Base-by-base conservation (phyloP, 768 basidiomycete genomes). In the Mycena olivaceomarginata region DNA sequence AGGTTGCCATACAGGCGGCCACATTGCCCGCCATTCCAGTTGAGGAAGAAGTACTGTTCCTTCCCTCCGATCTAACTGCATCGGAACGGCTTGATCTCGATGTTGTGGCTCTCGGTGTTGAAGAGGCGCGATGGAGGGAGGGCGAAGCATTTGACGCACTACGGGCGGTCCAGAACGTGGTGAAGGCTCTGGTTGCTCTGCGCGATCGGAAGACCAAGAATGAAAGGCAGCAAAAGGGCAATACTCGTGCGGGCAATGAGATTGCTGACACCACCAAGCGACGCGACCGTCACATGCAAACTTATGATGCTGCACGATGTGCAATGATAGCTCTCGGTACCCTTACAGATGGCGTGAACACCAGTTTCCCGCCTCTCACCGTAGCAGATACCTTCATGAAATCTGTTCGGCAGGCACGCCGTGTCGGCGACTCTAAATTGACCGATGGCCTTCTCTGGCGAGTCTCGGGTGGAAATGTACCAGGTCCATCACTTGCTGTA, bases 381-480 rank as follows among this genome's bases (percentile, higher is more conserved):
- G n/a, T n/a, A n/a, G n/a, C n/a, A n/a, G n/a, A n/a, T n/a, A n/a
- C n/a, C n/a, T n/a, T n/a, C n/a, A n/a, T n/a, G n/a, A n/a, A n/a
- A n/a, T n/a, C n/a, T n/a, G n/a, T n/a, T n/a, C n/a, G n/a, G n/a
- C n/a, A n/a, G n/a, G n/a, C n/a, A n/a, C n/a, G n/a, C n/a, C n/a
- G n/a, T n/a, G n/a, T n/a, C n/a, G n/a, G n/a, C n/a, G n/a, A 64
- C 63, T 64, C 63, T 4, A 41, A 31, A 31, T 31, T 22, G n/a
- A 64, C 41, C 8, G 63, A 64, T 43, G 63, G n/a, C n/a, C n/a
- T n/a, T n/a, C n/a, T n/a, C 43, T 64, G 63, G 41, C 39, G 63
- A 22, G 53, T 56, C 53, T 56, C 53, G 11, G 53, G 53, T n/a
- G 18, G 53, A 56, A 4, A n/a, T 22, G 53, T 7, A 22, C 20